Evolutionary conservation across 2,329 filamentous ascomycete genomes (phyloP).

Genomic region (Fusarium secorum): DNA sequence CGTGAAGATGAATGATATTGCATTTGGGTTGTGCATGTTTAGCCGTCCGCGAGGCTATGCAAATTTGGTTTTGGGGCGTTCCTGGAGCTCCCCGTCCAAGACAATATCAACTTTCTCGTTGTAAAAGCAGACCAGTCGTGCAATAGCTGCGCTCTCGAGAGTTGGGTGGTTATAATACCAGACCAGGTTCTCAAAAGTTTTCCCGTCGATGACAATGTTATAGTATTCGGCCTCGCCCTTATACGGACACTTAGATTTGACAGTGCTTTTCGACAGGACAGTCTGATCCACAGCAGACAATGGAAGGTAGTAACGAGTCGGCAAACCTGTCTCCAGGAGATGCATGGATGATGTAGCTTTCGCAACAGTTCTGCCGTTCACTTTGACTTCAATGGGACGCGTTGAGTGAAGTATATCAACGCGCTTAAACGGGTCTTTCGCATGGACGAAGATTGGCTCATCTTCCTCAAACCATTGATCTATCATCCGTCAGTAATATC

Average conservation of each 20-base stretch:
- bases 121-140: constrained; percentile 69
- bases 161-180: constrained; percentile 71
- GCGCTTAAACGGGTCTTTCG: constrained; percentile 72
- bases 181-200: constrained; percentile 58
- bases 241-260: constrained; percentile 69
- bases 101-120: constrained; percentile 73
- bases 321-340: constrained; percentile 67
- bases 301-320: constrained; percentile 67
- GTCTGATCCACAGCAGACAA: constrained; percentile 57
- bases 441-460: constrained; percentile 65
- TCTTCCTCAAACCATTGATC: constrained; percentile 64
- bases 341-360: constrained; percentile 58
- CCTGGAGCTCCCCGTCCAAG: constrained; percentile 57
- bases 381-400: constrained; percentile 59
- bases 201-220: constrained; percentile 56
- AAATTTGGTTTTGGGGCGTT: constrained; percentile 44
- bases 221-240: constrained; percentile 73
- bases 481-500: constrained; percentile 12
- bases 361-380: constrained; percentile 57
- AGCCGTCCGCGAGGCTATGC: background rate
- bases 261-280: constrained; percentile 58
- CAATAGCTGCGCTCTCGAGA: constrained; percentile 62
- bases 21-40: background rate
- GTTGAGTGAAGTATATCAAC: constrained; percentile 67
- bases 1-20: background rate